A percentile compares a stretch with the other conserved stretches of the same genome.
These are phyloP conservation scores for Amyloporia xantha DNA, from an alignment of 768 basidiomycete genomes.

Conservation along the genomic window DNA sequence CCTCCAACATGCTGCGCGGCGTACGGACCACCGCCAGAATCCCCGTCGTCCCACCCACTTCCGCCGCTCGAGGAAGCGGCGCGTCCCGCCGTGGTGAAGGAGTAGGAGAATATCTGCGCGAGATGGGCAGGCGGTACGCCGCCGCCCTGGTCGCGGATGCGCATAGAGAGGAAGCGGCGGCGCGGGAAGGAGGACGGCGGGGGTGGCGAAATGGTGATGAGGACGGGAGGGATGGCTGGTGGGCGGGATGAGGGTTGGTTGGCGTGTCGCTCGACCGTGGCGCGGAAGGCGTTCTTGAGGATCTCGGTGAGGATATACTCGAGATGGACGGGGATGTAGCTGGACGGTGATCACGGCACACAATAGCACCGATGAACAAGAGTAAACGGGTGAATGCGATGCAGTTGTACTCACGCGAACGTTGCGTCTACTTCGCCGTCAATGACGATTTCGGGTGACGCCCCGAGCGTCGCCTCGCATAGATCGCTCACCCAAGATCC, in stretches of 20 bases:
- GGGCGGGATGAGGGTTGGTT: slow-evolving; percentile 21
- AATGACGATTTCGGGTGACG: slow-evolving; percentile 57
- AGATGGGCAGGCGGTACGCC: slow-evolving; percentile 73
- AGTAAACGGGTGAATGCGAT: not conserved
- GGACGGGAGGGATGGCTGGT: slow-evolving; percentile 40
- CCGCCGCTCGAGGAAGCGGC: slow-evolving; percentile 23
- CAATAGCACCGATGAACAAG: not conserved
- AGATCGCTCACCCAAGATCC: slow-evolving; percentile 78
- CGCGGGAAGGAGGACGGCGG: slow-evolving; percentile 35
- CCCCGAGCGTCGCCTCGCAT: slow-evolving; percentile 79
- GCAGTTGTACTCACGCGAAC: slow-evolving; percentile 59
- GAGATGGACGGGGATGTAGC: slow-evolving; percentile 84
- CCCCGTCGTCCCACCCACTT: slow-evolving; percentile 30
- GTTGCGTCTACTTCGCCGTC: slow-evolving; percentile 66
- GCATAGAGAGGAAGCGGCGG: slow-evolving; percentile 59
- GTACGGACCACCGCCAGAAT: slow-evolving; percentile 60
- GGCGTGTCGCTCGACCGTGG: slow-evolving; percentile 71
- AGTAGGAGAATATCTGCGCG: slow-evolving; percentile 82
- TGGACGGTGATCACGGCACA: slow-evolving; percentile 28
- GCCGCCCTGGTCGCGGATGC: slow-evolving; percentile 83
- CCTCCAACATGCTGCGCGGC: slow-evolving; percentile 76
- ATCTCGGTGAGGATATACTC: slow-evolving; percentile 91
- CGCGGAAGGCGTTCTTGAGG: slow-evolving; percentile 86
- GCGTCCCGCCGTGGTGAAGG: slow-evolving; percentile 79
- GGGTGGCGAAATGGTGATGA: slow-evolving; percentile 64